phyloP scores from a whole-genome alignment of 257 asterid species.

The Solanum peruvianum region DNA sequence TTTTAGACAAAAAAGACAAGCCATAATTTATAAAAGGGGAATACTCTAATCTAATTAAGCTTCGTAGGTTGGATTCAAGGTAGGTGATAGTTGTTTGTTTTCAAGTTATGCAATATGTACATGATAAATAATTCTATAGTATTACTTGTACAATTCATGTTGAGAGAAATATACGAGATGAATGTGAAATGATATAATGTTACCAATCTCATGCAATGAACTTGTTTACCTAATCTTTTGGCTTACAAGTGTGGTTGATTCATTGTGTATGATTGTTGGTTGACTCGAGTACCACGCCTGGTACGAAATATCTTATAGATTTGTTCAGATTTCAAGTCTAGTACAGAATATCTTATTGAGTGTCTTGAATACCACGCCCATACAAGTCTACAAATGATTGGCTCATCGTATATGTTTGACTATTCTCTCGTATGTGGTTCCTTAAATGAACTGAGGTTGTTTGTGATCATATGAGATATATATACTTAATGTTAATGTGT shows the following conservation, averaged over 20 bases:
- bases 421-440: too few species aligned
- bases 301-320: too few species aligned
- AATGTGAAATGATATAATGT: background rate
- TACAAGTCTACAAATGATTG: too few species aligned
- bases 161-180: background rate
- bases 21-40: too few species aligned
- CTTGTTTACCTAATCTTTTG: background rate
- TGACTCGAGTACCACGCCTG: too few species aligned
- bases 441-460: too few species aligned
- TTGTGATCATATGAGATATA: too few species aligned
- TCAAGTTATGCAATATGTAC: background rate
- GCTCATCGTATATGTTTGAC: too few species aligned
- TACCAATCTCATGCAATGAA: background rate
- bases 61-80: background rate
- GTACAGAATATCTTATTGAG: too few species aligned
- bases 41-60: background rate
- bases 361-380: too few species aligned
- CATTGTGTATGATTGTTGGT: background rate
- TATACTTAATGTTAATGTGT: too few species aligned
- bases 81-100: background rate
- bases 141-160: background rate
- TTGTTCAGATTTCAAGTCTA: too few species aligned
- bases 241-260: background rate
- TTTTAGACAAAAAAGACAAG: background rate
- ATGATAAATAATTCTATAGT: background rate